Base-by-base conservation (phyloP, 1,139 yeast species). In the Spathaspora sp. region DNA sequence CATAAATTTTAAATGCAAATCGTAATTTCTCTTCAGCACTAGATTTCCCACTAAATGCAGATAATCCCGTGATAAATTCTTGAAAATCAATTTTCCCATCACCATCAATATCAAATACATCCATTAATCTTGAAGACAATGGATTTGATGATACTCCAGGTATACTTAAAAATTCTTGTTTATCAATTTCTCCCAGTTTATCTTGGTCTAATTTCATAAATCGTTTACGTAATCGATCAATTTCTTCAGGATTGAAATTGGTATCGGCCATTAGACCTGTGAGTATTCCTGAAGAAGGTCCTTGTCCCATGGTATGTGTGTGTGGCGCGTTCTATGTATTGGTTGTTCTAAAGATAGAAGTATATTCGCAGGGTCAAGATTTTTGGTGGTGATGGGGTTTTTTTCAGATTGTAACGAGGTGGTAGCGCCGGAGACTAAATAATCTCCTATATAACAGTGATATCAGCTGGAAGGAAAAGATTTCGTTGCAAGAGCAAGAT, bases 151-250 rank as follows among this genome's bases (percentile, higher is more conserved):
- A 81, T 24, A 95, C 89, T 0, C 97, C 97, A 0, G 99, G 99
- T 42, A 95, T 91, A 2, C 91, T 82, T 58, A 91, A 74, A 60
- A 95, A 93, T 67, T 95, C 99, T 43, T 82, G 83, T 55, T 86
- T 86, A 51, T 93, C 98, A 40, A 95, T 88, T 17, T 96, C 84
- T 1, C 99, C 99, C 2, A 91, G 84, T 45, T 91, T 86, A 64
- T 95, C 98, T 53, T 86, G 84, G 65, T 95, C 99, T 44, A 95
- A 73, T 63, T 95, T 95, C 95, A 91, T 88, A 65, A 95, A 95
- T 54, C 99, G 74, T 61, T 90, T 90, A 51, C 96, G 81, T 51
- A 95, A 74, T 51, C 99, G 77, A 62, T 91, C 96, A 45, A 95
- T 87, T 62, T 95, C 99, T 54, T 89, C 97, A 45, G 86, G 78